Percentiles rank a stretch among this genome's conserved stretches.
Evolutionary conservation across 2,329 filamentous ascomycete genomes (phyloP).

Genomic region (Cadophora malorum): DNA sequence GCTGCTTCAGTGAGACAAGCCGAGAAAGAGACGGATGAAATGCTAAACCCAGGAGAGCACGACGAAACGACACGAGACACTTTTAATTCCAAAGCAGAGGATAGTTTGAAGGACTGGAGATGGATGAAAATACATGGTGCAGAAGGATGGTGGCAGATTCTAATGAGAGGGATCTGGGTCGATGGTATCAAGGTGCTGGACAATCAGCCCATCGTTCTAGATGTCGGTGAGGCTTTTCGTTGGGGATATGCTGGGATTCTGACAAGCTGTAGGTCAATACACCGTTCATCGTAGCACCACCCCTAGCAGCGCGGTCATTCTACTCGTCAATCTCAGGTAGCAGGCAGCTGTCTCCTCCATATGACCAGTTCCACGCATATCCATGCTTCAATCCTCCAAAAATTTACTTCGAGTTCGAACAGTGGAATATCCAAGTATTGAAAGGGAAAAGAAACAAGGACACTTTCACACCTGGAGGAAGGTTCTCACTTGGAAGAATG

Average conservation of each 20-base stretch:
- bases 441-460: conserved; percentile 30
- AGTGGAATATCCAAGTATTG: conserved; percentile 31
- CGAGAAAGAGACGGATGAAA: conserved; percentile 26
- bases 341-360: conserved; percentile 29
- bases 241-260: background rate
- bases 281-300: conserved; percentile 37
- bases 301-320: conserved; percentile 32
- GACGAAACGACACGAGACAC: conserved; percentile 28
- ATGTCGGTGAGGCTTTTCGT: conserved; percentile 29
- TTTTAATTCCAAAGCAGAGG: background rate
- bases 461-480: conserved; percentile 30
- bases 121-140: conserved; percentile 37
- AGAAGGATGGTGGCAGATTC: conserved; percentile 40
- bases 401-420: conserved; percentile 34
- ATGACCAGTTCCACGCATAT: conserved; percentile 38
- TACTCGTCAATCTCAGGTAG: conserved; percentile 36
- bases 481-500: conserved; percentile 35
- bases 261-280: conserved; percentile 33
- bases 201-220: conserved; percentile 35
- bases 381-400: conserved; percentile 36
- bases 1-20: conserved; percentile 21
- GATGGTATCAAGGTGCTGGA: conserved; percentile 32
- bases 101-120: conserved; percentile 30
- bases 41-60: conserved; percentile 11
- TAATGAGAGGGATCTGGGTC: conserved; percentile 35